Percentiles rank a stretch among this genome's conserved stretches.
Evolutionary conservation across 495 filamentous ascomycete genomes (phyloP).

Genomic region (Friedmanniomyces simplex): DNA sequence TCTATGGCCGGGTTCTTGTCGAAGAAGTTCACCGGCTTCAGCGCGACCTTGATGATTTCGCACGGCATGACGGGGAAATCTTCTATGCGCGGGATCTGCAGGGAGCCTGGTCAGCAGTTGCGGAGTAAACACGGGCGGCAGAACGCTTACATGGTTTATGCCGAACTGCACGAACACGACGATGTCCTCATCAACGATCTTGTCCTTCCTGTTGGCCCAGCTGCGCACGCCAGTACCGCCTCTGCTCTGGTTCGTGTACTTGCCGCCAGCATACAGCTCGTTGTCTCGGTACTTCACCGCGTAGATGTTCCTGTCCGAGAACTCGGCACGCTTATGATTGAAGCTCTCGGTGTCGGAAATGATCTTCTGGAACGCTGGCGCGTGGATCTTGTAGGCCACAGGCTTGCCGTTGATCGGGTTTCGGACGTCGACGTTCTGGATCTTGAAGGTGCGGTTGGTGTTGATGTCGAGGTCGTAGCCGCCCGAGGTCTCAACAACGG

Average conservation of each 20-base stretch:
- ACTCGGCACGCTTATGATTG: conserved; percentile 68
- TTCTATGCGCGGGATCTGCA: conserved; percentile 22
- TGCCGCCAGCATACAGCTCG: conserved; percentile 71
- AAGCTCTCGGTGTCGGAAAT: conserved; percentile 58
- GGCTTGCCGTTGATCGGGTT: conserved; percentile 63
- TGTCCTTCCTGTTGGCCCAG: conserved; percentile 35
- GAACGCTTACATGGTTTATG: conserved; percentile 32
- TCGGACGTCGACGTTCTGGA: conserved; percentile 54
- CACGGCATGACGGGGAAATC: conserved; percentile 50
- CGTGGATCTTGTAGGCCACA: conserved; percentile 67
- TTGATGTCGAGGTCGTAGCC: conserved; percentile 53
- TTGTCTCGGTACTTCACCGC: conserved; percentile 66
- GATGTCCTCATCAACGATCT: conserved; percentile 34
- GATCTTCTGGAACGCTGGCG: conserved; percentile 68
- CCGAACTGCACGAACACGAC: conserved; percentile 38
- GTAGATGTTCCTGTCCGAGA: conserved; percentile 72
- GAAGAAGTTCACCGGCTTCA: conserved; percentile 68
- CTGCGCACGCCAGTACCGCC: conserved; percentile 43
- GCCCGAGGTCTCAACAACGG: conserved; percentile 48
- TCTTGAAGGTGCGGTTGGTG: conserved; percentile 65
- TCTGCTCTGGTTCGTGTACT: conserved; percentile 77
- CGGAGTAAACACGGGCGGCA: neutral
- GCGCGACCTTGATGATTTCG: conserved; percentile 49
- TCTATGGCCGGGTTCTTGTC: conserved; percentile 63
- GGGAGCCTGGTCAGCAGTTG: conserved; percentile 2